Base-by-base conservation (phyloP, 306 rosid species). In the Psophocarpus tetragonolobus region DNA sequence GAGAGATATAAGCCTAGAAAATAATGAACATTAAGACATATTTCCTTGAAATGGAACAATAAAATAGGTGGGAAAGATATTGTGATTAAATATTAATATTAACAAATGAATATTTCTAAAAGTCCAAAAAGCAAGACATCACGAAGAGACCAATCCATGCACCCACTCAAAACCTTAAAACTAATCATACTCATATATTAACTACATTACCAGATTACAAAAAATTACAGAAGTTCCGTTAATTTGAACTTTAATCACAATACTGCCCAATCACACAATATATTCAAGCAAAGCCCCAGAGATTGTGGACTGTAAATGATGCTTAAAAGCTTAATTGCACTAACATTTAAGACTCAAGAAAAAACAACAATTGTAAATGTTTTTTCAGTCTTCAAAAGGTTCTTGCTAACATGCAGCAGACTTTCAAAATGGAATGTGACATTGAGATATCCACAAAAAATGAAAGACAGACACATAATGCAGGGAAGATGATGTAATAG, bases 401-500 rank as follows among this genome's bases (percentile, higher is more conserved):
- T 50, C 24, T 15, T 23, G 24, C 18, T 48, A 48, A 6, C 24
- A 48, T 6, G 24, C 56, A 7, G 24, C 11, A 45, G 53, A 32
- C 68, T 66, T 77, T 53, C 20, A 26, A 29, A 38, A 50, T 50
- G 21, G 53, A 64, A 17, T 1, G 7, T 5, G 66, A 35, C 66
- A 50, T 29, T 61, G n/a, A 8, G 38, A 62, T 65, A n/a, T 64
- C 21, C 66, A 50, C 51, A 65, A 17, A 76, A 75, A 62, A 63
- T 8, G 12, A 36, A 63, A 75, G 53, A 20, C n/a, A 35, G 64
- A 63, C 73, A 66, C 29, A 53, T 75, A 4, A 0, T 65, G 67
- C n/a, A 0, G 20, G 42, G 39, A 51, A 30, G 3, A 24, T 53
- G 44, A 65, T 26, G 27, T 26, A 48, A 48, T 6, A 47, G 42